Conservation (phyloP, 2,329 filamentous ascomycete genomes). For the Penicillium sp. region DNA sequence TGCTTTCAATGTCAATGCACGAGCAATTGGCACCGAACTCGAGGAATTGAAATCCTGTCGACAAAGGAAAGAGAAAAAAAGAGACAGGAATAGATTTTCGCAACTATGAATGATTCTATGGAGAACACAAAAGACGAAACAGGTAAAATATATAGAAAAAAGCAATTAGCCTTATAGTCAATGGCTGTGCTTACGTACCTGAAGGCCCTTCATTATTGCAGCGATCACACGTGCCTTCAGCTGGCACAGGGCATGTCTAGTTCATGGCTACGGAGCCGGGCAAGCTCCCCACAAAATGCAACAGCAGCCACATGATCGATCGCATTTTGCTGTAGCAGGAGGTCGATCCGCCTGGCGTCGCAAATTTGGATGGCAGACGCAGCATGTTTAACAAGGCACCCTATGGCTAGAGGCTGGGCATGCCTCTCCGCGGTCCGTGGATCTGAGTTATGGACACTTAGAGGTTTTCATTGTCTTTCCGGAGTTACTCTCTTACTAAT, state of each 20-base stretch:
- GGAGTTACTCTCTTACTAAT: slow-evolving; percentile 11
- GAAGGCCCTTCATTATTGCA: slow-evolving; percentile 7
- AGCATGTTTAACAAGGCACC: background rate
- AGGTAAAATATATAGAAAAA: background rate
- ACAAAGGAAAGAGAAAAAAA: background rate
- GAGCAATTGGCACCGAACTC: background rate
- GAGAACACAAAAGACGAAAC: slow-evolving; percentile 2
- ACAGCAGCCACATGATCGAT: slow-evolving; percentile 17
- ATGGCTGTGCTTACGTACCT: slow-evolving; percentile 5
- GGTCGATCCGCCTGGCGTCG: slow-evolving; percentile 1
- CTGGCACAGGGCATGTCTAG: slow-evolving; percentile 3
- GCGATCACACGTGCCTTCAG: slow-evolving; percentile 11
- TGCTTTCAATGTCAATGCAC: background rate
- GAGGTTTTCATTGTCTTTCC: slow-evolving; percentile 6
- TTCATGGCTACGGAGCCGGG: slow-evolving; percentile 9
- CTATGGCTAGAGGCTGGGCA: slow-evolving; percentile 6
- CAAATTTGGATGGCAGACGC: background rate
- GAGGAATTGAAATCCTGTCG: background rate
- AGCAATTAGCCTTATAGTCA: background rate
- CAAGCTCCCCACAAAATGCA: slow-evolving; percentile 17
- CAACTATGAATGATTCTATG: background rate
- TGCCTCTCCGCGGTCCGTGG: background rate
- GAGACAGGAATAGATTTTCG: slow-evolving; percentile 8
- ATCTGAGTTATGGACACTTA: slow-evolving; percentile 2
- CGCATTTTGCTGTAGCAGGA: slow-evolving; percentile 4